Percentiles rank a stretch among this genome's conserved stretches.
Conservation (phyloP, 306 rosid species). For the Cicer yamashitae region DNA sequence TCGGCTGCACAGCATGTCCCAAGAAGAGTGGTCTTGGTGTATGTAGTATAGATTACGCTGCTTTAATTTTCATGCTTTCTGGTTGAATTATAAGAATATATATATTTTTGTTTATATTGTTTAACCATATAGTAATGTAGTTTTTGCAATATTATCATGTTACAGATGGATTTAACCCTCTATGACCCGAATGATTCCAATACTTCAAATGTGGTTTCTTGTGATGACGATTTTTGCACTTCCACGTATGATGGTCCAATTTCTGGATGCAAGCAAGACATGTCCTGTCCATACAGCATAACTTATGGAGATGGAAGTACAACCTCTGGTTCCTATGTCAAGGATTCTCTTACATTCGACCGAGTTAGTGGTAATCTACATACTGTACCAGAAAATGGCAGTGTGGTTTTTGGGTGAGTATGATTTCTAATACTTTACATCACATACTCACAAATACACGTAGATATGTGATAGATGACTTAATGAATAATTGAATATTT, state of each 20-base stretch:
- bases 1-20: conserved; percentile 75
- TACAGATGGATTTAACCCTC: conserved; percentile 71
- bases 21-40: conserved; percentile 75
- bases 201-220: conserved; percentile 61
- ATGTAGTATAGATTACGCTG: conserved; percentile 43
- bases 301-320: conserved; percentile 89
- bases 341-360: conserved; percentile 66
- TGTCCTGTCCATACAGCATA: conserved; percentile 67
- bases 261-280: conserved; percentile 61
- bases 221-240: conserved; percentile 73
- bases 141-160: conserved; percentile 44
- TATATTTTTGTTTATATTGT: conserved; percentile 14
- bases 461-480: conserved; percentile 19
- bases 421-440: conserved; percentile 27
- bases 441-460: not conserved
- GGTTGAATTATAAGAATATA: conserved; percentile 13
- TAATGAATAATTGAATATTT: conserved; percentile 23
- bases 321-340: conserved; percentile 74
- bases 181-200: conserved; percentile 64
- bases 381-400: conserved; percentile 52
- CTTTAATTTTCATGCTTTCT: conserved; percentile 20
- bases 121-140: conserved; percentile 36
- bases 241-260: conserved; percentile 56
- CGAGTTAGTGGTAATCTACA: conserved; percentile 57
- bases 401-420: conserved; percentile 78